Evolutionary conservation across 2,329 filamentous ascomycete genomes (phyloP).

Genomic region (Cryoendolithus antarcticus): DNA sequence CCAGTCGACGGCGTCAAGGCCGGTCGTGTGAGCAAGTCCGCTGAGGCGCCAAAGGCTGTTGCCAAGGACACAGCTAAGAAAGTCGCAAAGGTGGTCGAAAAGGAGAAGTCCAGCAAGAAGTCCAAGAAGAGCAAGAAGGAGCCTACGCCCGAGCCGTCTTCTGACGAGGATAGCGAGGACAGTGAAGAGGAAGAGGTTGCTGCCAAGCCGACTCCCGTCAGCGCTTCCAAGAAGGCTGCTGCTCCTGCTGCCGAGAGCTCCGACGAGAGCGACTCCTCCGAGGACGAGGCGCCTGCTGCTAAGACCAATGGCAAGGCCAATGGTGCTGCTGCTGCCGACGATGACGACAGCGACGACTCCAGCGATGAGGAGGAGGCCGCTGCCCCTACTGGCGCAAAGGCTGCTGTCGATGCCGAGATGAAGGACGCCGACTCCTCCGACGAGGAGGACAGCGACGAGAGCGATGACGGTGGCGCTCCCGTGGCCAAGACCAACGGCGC

Average conservation of each 20-base stretch:
- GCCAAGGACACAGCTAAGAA: conserved; percentile 39
- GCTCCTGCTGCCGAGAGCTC: conserved; percentile 2
- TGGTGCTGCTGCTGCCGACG: conserved; percentile 10
- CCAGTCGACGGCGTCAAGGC: conserved; percentile 43
- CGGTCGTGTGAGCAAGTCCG: conserved; percentile 54
- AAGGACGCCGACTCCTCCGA: conserved; percentile 4
- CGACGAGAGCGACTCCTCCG: conserved; percentile 4
- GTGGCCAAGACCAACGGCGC: neutral
- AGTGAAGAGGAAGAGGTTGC: conserved; percentile 5
- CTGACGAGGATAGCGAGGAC: conserved; percentile 16
- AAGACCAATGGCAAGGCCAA: conserved; percentile 19
- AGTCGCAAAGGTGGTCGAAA: conserved; percentile 29
- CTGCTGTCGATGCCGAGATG: conserved; percentile 2
- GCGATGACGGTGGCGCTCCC: conserved; percentile 1
- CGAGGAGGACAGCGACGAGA: conserved; percentile 14
- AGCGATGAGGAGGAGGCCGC: conserved; percentile 7
- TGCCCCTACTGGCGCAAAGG: conserved; percentile 2
- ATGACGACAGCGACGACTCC: conserved; percentile 15
- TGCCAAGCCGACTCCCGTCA: conserved; percentile 7
- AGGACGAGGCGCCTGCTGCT: conserved; percentile 8
- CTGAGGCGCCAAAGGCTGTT: conserved; percentile 48
- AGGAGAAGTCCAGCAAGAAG: conserved; percentile 29
- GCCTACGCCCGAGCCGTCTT: conserved; percentile 25
- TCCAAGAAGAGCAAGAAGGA: conserved; percentile 38
- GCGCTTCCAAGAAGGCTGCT: conserved; percentile 1